Base-by-base conservation (phyloP, 2,329 filamentous ascomycete genomes). In the Emericellopsis atlantica region DNA sequence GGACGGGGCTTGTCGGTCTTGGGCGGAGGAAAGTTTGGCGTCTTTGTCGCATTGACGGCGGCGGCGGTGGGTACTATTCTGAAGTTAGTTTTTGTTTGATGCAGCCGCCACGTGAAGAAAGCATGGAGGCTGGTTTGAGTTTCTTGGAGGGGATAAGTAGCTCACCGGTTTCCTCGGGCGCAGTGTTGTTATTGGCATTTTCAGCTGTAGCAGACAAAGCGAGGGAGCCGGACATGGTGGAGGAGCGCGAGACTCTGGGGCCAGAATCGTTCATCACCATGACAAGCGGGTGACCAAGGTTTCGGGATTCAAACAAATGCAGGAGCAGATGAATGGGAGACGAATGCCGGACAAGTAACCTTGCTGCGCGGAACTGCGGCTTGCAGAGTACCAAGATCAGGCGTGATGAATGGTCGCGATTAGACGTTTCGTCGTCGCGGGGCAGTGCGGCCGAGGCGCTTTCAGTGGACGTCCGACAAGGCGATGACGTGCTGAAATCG, bases 1-100 rank as follows among this genome's bases (percentile, higher is more conserved):
- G 92, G 92, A 48, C 90, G 79, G 43, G 92, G 92, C 68, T 96
- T 98, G 64, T 98, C 92, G 47, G 88, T 95, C 68, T 96, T 98
- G 39, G 90, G 84, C 33, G 85, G 84, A 51, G 85, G 85, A 49
- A 85, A 84, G 47, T 57, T 61, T 38, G 54, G 47, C 45, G 60
- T 63, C 47, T 51, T 47, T 21, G 49, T 43, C 6, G 52, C 43
- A 44, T 59, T 61, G 31, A 48, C 43, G 6, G 51, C 44, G 44
- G 60, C 61, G 31, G 49, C 43, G 6, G 51, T 43, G 44, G 60
- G 61, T 18, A n/a, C n/a, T 15, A n/a, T 29, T 9, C 12, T 12
- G 9, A 7, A 9, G 26, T 29, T 29, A 29, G 26, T 29, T 29
- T 29, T 9, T 12, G 26, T 29, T 29, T 29, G 26, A 3, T 9